A percentile compares a stretch with the other conserved stretches of the same genome.
phyloP scores from a whole-genome alignment of 2,329 filamentous ascomycete genomes.

The Tolypocladium tropicale region DNA sequence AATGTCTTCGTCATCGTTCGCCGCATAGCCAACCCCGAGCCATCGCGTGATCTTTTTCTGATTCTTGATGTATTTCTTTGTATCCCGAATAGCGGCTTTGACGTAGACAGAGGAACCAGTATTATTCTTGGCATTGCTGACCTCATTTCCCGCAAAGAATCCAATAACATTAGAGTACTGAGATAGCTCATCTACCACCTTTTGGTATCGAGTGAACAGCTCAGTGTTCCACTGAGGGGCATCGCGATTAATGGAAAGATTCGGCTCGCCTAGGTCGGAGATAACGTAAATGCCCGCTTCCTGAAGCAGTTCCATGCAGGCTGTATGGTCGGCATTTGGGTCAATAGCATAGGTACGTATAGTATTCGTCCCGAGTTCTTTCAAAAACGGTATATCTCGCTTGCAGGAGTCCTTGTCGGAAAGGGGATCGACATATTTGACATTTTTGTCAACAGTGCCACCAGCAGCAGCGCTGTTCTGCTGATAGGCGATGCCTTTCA shows the following conservation, averaged over 20 bases:
- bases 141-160: conserved; percentile 98
- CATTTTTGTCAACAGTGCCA: conserved; percentile 28
- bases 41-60: conserved; percentile 69
- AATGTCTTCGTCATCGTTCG: conserved; percentile 82
- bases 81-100: conserved; percentile 94
- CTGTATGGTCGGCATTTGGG: conserved; percentile 64
- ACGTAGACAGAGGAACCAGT: conserved; percentile 86
- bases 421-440: conserved; percentile 72
- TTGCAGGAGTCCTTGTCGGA: conserved; percentile 60
- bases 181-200: conserved; percentile 70
- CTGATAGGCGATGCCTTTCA: conserved; percentile 94
- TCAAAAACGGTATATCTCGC: conserved; percentile 76
- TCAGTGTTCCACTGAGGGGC: conserved; percentile 67
- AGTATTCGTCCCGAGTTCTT: conserved; percentile 74
- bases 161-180: conserved; percentile 87
- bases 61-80: conserved; percentile 82
- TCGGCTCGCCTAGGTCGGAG: conserved; percentile 78
- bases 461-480: conserved; percentile 57
- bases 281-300: conserved; percentile 91
- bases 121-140: conserved; percentile 82
- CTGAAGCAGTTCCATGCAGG: conserved; percentile 75
- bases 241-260: conserved; percentile 75
- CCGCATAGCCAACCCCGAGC: conserved; percentile 90
- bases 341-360: conserved; percentile 94
- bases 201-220: conserved; percentile 71